These are phyloP conservation scores for Phytopythium kandeliae DNA, from an alignment of 352 stramenopile species.

Conservation along the genomic window DNA sequence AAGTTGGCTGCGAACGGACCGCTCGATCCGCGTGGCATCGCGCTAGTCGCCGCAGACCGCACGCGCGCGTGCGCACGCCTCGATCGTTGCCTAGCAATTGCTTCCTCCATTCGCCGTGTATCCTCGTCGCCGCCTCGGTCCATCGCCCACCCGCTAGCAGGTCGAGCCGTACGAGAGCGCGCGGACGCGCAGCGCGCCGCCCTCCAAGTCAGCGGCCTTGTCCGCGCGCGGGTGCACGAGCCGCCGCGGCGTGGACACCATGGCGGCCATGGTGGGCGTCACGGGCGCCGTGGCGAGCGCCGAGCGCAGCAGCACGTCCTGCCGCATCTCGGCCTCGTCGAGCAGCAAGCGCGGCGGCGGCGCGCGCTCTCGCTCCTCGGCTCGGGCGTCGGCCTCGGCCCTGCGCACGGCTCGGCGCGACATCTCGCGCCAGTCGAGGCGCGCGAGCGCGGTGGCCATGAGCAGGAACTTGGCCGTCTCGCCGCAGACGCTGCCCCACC, in stretches of 20 bases:
- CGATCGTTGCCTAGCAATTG: too few species aligned
- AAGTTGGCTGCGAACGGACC: too few species aligned
- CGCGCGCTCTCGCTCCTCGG: conserved; percentile 8
- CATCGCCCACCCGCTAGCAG: too few species aligned
- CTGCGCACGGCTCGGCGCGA: conserved; percentile 53
- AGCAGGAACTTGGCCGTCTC: conserved; percentile 70
- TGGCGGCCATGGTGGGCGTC: conserved; percentile 61
- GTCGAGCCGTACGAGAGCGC: conserved; percentile 17
- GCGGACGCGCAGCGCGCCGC: conserved; percentile 5
- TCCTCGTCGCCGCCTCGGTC: too few species aligned
- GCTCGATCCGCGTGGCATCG: too few species aligned
- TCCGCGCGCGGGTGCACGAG: conserved; percentile 24
- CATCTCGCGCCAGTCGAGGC: conserved; percentile 72
- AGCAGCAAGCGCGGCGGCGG: conserved; percentile 7
- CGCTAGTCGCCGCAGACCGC: too few species aligned
- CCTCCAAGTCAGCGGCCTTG: conserved; percentile 10
- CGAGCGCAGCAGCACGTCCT: conserved; percentile 54
- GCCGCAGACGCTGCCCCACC: conserved; percentile 69
- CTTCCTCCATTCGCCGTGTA: too few species aligned
- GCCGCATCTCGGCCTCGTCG: conserved; percentile 48
- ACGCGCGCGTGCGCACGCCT: too few species aligned
- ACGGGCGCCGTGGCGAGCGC: conserved; percentile 45
- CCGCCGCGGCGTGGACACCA: conserved; percentile 48
- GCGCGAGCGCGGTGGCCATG: conserved; percentile 43
- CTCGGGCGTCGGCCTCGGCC: conserved; percentile 42